Evolutionary conservation across 75 land plant genomes (phyloP).

Genomic region (Sequoia sempervirens): DNA sequence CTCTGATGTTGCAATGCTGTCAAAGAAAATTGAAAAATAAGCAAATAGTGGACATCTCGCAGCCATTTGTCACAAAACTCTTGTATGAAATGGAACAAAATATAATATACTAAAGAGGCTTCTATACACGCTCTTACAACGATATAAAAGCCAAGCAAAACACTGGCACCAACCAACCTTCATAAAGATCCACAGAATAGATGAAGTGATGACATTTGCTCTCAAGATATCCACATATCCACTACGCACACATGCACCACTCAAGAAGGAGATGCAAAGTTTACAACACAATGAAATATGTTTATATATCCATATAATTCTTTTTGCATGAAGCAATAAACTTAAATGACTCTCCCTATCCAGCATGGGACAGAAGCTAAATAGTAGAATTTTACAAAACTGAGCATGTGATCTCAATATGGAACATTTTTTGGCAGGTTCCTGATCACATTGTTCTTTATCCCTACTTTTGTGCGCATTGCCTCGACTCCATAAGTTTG

Average conservation of each 20-base stretch:
- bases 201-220: background rate
- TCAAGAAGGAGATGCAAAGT: background rate
- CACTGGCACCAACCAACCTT: background rate
- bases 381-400: background rate
- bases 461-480: constrained; percentile 79
- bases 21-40: background rate
- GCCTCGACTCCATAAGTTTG: constrained; percentile 57
- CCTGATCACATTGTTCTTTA: constrained; percentile 86
- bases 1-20: background rate
- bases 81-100: background rate
- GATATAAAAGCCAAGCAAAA: background rate
- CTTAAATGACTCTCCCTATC: background rate
- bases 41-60: background rate
- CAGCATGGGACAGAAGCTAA: background rate
- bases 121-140: background rate
- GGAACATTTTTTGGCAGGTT: constrained; percentile 89
- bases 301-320: background rate
- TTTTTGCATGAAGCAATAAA: background rate
- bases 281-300: background rate
- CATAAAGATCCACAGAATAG: no score
- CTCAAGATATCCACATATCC: background rate
- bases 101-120: background rate
- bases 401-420: constrained; percentile 22
- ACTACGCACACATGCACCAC: background rate
- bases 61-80: background rate